phyloP scores from a whole-genome alignment of 208 protist genomes.

The Wallacemonas sp. region DNA sequence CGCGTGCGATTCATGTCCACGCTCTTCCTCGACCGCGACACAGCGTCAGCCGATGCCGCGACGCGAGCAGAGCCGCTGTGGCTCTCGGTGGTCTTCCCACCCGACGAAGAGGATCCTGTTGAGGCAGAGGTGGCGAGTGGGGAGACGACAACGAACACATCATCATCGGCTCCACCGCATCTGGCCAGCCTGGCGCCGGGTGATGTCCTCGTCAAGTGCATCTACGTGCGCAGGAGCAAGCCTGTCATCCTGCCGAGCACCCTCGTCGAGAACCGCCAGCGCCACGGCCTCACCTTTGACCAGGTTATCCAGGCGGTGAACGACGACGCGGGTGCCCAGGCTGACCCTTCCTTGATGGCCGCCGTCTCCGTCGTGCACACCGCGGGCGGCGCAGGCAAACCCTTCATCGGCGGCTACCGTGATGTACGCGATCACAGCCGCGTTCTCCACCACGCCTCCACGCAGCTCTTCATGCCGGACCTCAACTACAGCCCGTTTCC shows the following conservation, averaged over 20 bases:
- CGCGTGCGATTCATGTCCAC: conserved; percentile 65
- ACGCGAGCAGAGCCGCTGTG: conserved; percentile 55
- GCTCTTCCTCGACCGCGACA: conserved; percentile 50
- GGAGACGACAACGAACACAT: not conserved
- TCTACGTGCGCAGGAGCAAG: conserved; percentile 46
- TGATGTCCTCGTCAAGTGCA: conserved; percentile 54
- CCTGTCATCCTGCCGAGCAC: conserved; percentile 40
- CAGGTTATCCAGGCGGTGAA: conserved; percentile 55
- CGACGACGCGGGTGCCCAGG: conserved; percentile 19
- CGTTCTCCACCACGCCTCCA: conserved; percentile 89
- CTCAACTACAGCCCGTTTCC: conserved; percentile 67
- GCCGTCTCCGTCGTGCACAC: conserved; percentile 21
- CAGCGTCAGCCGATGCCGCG: conserved; percentile 1
- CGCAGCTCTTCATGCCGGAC: conserved; percentile 86
- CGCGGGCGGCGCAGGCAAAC: conserved; percentile 35
- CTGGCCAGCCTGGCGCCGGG: conserved; percentile 36
- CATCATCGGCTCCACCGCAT: conserved; percentile 46
- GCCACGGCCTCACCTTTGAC: conserved; percentile 63
- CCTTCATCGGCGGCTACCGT: conserved; percentile 94
- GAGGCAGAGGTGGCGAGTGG: conserved; percentile 16
- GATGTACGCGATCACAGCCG: conserved; percentile 59
- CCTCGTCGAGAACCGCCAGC: conserved; percentile 54
- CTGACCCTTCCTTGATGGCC: conserved; percentile 9
- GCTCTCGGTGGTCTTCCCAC: conserved; percentile 46
- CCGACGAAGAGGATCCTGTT: not conserved